Conservation (phyloP, 306 rosid genomes). For the Lupinus albus region DNA sequence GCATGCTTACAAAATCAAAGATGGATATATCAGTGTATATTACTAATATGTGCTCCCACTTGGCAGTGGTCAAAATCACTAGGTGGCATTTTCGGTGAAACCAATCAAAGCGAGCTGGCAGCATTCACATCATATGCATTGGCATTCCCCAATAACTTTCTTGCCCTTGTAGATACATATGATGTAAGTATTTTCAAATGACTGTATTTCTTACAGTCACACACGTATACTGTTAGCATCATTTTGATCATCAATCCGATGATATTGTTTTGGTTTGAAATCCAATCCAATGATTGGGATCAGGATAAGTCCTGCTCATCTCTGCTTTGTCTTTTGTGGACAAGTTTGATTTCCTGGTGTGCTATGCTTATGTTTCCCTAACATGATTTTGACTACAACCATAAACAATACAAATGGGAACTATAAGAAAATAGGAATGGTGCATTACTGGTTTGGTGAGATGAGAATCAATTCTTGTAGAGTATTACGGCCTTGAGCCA, state of each 20-base stretch:
- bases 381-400: neutral
- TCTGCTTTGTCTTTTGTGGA: conserved; percentile 19
- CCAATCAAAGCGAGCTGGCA: conserved; percentile 97
- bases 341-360: conserved; percentile 31
- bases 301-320: conserved; percentile 35
- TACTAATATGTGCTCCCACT: conserved; percentile 32
- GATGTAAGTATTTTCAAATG: conserved; percentile 64
- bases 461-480: conserved; percentile 28
- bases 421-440: conserved; percentile 16
- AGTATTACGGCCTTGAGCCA: conserved; percentile 15
- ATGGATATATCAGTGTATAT: conserved; percentile 31
- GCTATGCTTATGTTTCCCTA: conserved; percentile 10
- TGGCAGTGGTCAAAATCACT: conserved; percentile 73
- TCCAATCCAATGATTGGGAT: neutral
- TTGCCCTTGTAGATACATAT: conserved; percentile 98
- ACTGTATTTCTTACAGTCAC: conserved; percentile 22
- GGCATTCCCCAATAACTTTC: conserved; percentile 88
- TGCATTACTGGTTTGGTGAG: neutral
- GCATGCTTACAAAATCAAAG: conserved; percentile 21
- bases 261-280: too few relatives aligned
- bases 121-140: conserved; percentile 92
- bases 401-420: conserved; percentile 26
- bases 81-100: conserved; percentile 73
- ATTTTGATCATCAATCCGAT: conserved; percentile 29
- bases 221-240: conserved; percentile 6